A percentile compares a stretch with the other conserved stretches of the same genome.
Evolutionary conservation across 2,329 filamentous ascomycete species (phyloP).

Genomic region (Trichothecium roseum): DNA sequence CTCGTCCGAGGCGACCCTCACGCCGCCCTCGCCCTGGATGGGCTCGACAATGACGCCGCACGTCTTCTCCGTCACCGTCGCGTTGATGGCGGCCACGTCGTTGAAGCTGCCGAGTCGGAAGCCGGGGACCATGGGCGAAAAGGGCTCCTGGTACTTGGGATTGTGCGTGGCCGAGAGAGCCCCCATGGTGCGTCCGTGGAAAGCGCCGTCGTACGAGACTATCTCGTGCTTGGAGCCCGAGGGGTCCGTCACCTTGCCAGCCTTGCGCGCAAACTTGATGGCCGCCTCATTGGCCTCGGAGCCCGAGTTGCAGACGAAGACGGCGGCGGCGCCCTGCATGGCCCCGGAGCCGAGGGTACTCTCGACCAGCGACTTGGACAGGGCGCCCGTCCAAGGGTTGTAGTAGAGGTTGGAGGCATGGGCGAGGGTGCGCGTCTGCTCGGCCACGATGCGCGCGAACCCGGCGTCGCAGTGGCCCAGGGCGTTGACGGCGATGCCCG

Average conservation of each 20-base stretch:
- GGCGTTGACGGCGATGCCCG: slow-evolving; percentile 90
- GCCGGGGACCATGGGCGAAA: slow-evolving; percentile 89
- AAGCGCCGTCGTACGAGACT: slow-evolving; percentile 83
- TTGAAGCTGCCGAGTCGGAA: slow-evolving; percentile 85
- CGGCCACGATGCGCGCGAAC: slow-evolving; percentile 61
- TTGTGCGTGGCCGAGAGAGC: slow-evolving; percentile 92
- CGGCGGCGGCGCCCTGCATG: slow-evolving; percentile 70
- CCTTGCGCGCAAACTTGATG: slow-evolving; percentile 92
- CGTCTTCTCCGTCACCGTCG: slow-evolving; percentile 71
- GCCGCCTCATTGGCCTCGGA: slow-evolving; percentile 96
- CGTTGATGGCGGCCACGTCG: slow-evolving; percentile 60
- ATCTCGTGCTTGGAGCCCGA: slow-evolving; percentile 69
- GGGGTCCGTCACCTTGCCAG: slow-evolving; percentile 65
- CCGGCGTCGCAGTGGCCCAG: slow-evolving; percentile 83
- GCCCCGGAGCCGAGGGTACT: slow-evolving; percentile 68
- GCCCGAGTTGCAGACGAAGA: slow-evolving; percentile 94
- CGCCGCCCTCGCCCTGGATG: slow-evolving; percentile 92
- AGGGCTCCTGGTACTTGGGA: slow-evolving; percentile 93
- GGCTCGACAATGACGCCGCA: slow-evolving; percentile 95
- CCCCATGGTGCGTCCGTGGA: slow-evolving; percentile 96
- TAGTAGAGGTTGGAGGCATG: slow-evolving; percentile 96
- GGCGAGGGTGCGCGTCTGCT: slow-evolving; percentile 70
- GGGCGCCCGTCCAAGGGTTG: slow-evolving; percentile 86
- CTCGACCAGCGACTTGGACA: slow-evolving; percentile 77
- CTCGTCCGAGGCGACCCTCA: slow-evolving; percentile 71